Evolutionary conservation across 2,329 filamentous ascomycete species (phyloP).

Genomic region (Neoascochyta sp.): DNA sequence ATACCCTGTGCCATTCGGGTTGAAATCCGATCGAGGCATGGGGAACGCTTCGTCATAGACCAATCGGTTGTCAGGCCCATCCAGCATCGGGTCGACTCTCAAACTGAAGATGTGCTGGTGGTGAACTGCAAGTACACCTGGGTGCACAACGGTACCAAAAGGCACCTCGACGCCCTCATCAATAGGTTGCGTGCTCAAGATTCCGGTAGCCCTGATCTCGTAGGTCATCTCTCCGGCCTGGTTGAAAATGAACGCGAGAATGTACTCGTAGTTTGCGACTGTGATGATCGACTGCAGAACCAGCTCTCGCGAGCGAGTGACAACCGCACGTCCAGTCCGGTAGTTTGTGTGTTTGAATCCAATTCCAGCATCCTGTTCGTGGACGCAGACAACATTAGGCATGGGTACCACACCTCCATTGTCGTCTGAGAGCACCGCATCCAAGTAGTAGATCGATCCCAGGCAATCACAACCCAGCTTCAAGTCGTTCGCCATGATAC

Average conservation of each 20-base stretch:
- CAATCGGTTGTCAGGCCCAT: constrained; percentile 46
- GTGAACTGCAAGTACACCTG: constrained; percentile 64
- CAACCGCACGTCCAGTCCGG: constrained; percentile 60
- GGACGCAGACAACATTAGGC: constrained; percentile 66
- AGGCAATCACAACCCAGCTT: constrained; percentile 68
- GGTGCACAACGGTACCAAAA: constrained; percentile 66
- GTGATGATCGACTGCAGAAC: constrained; percentile 69
- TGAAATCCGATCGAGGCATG: constrained; percentile 55
- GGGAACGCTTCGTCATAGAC: constrained; percentile 55
- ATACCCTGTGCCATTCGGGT: constrained; percentile 55
- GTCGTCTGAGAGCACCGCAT: constrained; percentile 55
- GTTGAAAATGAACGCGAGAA: constrained; percentile 68
- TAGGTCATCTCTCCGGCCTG: constrained; percentile 65
- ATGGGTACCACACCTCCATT: constrained; percentile 57
- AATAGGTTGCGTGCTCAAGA: constrained; percentile 64
- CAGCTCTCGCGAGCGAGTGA: constrained; percentile 61
- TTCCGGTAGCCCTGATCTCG: constrained; percentile 66
- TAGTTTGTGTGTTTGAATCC: constrained; percentile 72
- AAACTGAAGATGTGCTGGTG: constrained; percentile 72
- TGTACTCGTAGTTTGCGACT: constrained; percentile 70
- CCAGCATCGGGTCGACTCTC: constrained; percentile 48
- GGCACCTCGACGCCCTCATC: constrained; percentile 62
- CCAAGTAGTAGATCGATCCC: constrained; percentile 66
- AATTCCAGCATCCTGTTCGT: constrained; percentile 67
- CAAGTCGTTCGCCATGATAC: constrained; percentile 66